Evolutionary conservation across 768 basidiomycete genomes (phyloP).

Genomic region (Collybia mongolica): DNA sequence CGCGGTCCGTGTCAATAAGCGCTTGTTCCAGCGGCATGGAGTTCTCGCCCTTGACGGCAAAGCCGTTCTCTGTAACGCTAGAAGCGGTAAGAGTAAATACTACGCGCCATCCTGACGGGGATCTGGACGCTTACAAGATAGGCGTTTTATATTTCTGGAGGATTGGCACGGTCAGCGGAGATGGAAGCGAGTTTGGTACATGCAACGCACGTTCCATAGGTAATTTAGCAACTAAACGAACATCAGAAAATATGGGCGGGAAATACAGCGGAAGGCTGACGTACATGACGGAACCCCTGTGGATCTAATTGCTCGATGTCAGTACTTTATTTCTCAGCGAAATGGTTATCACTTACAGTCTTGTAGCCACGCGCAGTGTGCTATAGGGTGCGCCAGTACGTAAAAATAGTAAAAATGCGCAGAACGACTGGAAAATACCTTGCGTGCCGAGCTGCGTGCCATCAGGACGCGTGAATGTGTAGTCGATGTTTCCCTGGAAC

Average conservation of each 20-base stretch:
- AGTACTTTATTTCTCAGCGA: neutral
- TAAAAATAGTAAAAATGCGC: neutral
- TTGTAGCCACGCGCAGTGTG: conserved; percentile 66
- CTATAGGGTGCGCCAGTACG: conserved; percentile 23
- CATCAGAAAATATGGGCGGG: neutral
- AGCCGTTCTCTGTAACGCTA: conserved; percentile 76
- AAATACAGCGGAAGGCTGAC: conserved; percentile 6
- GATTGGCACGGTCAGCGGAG: conserved; percentile 5
- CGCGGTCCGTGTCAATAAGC: conserved; percentile 57
- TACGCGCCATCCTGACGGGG: neutral
- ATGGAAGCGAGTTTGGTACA: neutral
- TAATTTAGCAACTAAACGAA: conserved; percentile 57
- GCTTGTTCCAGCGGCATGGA: conserved; percentile 51
- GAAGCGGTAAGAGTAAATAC: conserved; percentile 3
- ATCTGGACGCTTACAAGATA: conserved; percentile 28
- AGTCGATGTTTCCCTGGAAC: conserved; percentile 59
- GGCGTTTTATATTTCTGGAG: conserved; percentile 40
- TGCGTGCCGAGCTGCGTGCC: conserved; percentile 63
- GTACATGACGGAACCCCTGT: conserved; percentile 61
- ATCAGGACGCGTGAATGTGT: conserved; percentile 62
- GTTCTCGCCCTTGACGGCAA: conserved; percentile 66
- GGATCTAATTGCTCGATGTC: conserved; percentile 41
- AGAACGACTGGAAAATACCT: conserved; percentile 31
- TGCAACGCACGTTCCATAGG: conserved; percentile 48
- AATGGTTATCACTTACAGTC: conserved; percentile 42